These are phyloP conservation scores for Typha latifolia DNA, from an alignment of 176 grass and related monocot genomes.

Conservation along the genomic window DNA sequence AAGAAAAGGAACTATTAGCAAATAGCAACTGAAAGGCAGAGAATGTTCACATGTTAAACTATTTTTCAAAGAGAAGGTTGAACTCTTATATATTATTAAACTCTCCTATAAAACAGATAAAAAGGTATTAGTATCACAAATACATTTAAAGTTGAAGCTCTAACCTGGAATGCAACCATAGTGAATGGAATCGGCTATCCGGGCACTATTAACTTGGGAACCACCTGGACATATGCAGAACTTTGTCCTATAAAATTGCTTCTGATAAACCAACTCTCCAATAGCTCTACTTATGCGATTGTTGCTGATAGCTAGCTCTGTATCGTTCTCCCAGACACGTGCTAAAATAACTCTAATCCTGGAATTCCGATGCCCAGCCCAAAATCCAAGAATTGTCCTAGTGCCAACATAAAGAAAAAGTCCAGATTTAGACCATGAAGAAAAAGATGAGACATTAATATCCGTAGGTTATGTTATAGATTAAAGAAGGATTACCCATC, in stretches of 20 bases:
- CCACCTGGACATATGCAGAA: conserved; percentile 99
- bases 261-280: conserved; percentile 89
- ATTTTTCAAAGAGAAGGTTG: not conserved
- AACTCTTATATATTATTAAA: not conserved
- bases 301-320: conserved; percentile 87
- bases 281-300: conserved; percentile 85
- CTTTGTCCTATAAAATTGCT: conserved; percentile 80
- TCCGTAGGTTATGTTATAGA: no score
- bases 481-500: no score
- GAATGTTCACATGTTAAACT: not conserved
- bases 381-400: conserved; percentile 70
- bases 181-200: conserved; percentile 88
- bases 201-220: conserved; percentile 97
- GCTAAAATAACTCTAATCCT: conserved; percentile 95
- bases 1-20: conserved; percentile 22
- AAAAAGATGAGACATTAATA: not conserved
- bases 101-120: not conserved
- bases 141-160: conserved; percentile 3
- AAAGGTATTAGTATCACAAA: not conserved
- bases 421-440: not conserved
- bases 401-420: not conserved
- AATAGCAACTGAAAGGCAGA: not conserved
- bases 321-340: conserved; percentile 86
- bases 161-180: conserved; percentile 96
- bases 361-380: conserved; percentile 77